These are phyloP conservation scores for Pisolithus thermaeus DNA, from an alignment of 1,284 basidiomycete genomes.

Conservation along the genomic window DNA sequence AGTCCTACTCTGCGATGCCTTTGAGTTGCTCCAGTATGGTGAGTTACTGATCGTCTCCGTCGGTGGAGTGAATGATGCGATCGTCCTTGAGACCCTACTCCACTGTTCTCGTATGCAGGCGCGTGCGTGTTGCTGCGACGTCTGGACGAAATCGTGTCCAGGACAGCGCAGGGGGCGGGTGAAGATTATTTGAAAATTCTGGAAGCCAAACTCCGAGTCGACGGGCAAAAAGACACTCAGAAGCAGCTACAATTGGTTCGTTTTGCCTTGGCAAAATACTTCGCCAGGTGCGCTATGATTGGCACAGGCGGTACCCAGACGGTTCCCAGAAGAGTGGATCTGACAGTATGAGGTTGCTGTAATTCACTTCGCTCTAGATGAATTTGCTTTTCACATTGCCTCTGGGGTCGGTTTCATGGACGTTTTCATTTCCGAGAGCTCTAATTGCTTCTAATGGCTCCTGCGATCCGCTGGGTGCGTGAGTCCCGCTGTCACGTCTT, in stretches of 20 bases:
- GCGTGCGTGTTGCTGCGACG: constrained; percentile 55
- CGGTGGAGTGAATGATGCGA: constrained; percentile 27
- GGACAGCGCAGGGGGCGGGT: constrained; percentile 54
- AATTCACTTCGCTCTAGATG: constrained; percentile 5
- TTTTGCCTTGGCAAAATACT: constrained; percentile 64
- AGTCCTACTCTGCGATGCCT: constrained; percentile 58
- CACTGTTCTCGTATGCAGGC: constrained; percentile 53
- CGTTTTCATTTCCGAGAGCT: too few species aligned
- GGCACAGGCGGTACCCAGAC: constrained; percentile 37
- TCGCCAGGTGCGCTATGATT: constrained; percentile 58
- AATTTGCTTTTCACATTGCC: constrained; percentile 5
- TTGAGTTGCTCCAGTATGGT: constrained; percentile 58
- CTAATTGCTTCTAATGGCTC: background rate
- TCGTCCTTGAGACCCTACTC: constrained; percentile 34
- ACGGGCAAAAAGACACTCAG: constrained; percentile 51
- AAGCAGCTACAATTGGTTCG: constrained; percentile 59
- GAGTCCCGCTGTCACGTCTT: constrained; percentile 4
- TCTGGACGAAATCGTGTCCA: constrained; percentile 61
- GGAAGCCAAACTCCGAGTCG: constrained; percentile 40
- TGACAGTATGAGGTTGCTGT: constrained; percentile 23
- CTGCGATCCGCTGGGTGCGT: background rate
- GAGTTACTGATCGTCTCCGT: constrained; percentile 20
- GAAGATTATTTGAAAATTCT: constrained; percentile 62
- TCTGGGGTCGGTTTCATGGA: background rate
- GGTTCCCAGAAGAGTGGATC: constrained; percentile 17